Conservation (phyloP, 371 early-diverging fungal genomes). For the Batkoa obscura region DNA sequence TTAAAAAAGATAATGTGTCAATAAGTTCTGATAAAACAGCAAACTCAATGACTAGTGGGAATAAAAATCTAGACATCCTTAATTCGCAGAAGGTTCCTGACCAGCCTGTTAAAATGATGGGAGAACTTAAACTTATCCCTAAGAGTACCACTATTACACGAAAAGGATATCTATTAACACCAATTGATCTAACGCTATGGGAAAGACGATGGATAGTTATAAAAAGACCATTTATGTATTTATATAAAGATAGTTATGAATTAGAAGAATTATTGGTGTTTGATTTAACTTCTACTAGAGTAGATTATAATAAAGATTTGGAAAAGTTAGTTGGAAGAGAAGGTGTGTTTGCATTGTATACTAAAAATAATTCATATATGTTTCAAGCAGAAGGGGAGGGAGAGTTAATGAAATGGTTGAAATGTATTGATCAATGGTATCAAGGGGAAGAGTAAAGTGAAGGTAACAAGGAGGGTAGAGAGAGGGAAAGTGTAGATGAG, state of each 20-base stretch:
- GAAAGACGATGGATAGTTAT: constrained; percentile 63
- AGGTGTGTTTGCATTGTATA: constrained; percentile 60
- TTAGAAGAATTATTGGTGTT: constrained; percentile 47
- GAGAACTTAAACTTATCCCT: constrained; percentile 29
- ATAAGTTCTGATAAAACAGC: not conserved
- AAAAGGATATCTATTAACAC: constrained; percentile 35
- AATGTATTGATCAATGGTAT: constrained; percentile 9
- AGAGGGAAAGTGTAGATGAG: too few species aligned
- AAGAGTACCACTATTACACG: constrained; percentile 37
- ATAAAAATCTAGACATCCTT: not conserved
- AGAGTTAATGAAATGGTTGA: constrained; percentile 60
- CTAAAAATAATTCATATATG: constrained; percentile 52
- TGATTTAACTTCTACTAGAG: constrained; percentile 45
- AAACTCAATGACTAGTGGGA: not conserved
- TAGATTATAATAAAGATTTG: constrained; percentile 42
- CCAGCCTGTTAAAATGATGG: constrained; percentile 26
- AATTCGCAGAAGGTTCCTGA: too few species aligned
- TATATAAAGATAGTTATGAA: constrained; percentile 41
- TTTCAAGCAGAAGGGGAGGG: constrained; percentile 42
- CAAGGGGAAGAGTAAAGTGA: too few species aligned
- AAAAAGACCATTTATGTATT: constrained; percentile 63
- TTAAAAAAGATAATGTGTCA: not conserved
- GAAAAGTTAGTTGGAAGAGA: constrained; percentile 36
- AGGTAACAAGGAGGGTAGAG: too few species aligned
- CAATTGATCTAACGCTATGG: constrained; percentile 45